Evolutionary conservation across 495 filamentous ascomycete genomes (phyloP).

Genomic region (Trichoderma reesei): DNA sequence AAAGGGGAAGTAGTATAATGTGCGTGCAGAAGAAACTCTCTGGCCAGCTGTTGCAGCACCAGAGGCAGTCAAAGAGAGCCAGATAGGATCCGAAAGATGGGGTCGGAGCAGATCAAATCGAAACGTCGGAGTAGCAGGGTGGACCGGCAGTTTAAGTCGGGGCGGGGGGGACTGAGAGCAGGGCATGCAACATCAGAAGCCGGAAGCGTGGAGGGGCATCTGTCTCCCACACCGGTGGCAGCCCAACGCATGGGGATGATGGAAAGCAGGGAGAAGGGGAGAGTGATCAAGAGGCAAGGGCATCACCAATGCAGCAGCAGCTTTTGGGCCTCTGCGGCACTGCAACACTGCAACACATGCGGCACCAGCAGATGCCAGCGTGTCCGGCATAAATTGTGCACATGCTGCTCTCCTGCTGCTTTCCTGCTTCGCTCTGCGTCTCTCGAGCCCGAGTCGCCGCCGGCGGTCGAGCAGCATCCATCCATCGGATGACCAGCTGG

Average conservation of each 20-base stretch:
- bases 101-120: constrained; percentile 6
- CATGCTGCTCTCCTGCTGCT: background rate
- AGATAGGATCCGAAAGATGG: constrained; percentile 1
- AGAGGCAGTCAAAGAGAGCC: background rate
- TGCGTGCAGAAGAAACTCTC: background rate
- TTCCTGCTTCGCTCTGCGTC: too few relatives aligned
- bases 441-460: background rate
- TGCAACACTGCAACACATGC: background rate
- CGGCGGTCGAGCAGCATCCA: background rate
- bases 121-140: constrained; percentile 7
- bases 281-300: background rate
- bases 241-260: constrained; percentile 14
- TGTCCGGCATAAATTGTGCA: background rate
- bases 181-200: constrained; percentile 2
- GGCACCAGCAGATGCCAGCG: background rate
- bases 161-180: background rate
- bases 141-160: constrained; percentile 4
- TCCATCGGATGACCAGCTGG: background rate
- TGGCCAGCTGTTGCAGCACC: background rate
- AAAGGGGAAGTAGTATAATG: background rate
- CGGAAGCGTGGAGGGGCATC: constrained; percentile 8
- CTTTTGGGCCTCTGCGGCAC: background rate
- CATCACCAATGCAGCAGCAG: background rate
- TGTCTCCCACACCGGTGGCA: constrained; percentile 17
- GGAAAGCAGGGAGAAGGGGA: constrained; percentile 15